Evolutionary conservation across 352 stramenopile species (phyloP).

Genomic region (Phytophthora nicotianae): DNA sequence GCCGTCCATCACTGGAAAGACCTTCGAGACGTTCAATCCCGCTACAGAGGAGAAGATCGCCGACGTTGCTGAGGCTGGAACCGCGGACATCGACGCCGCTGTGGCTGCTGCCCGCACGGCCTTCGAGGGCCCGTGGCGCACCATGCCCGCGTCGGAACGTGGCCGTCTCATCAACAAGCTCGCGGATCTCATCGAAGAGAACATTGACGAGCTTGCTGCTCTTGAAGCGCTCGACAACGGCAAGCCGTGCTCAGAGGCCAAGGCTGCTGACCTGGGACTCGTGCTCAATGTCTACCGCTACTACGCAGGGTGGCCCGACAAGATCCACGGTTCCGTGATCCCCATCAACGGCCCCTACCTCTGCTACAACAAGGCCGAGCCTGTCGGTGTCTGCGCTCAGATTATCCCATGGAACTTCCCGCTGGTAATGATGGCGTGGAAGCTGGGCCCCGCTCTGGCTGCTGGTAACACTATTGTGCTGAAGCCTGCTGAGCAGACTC

Average conservation of each 20-base stretch:
- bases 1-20: constrained; percentile 60
- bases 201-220: constrained; percentile 65
- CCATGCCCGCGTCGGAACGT: constrained; percentile 46
- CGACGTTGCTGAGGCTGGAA: constrained; percentile 59
- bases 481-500: constrained; percentile 95
- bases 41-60: constrained; percentile 82
- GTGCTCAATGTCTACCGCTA: constrained; percentile 91
- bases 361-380: constrained; percentile 75
- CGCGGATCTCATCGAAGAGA: constrained; percentile 60
- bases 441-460: constrained; percentile 89
- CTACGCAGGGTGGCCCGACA: constrained; percentile 92
- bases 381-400: constrained; percentile 91
- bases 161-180: constrained; percentile 54
- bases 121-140: constrained; percentile 74
- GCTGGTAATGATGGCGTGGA: constrained; percentile 95
- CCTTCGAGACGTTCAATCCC: constrained; percentile 85
- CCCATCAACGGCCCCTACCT: constrained; percentile 58
- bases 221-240: constrained; percentile 95
- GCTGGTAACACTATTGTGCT: constrained; percentile 93
- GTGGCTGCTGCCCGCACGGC: constrained; percentile 68
- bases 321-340: constrained; percentile 80
- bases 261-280: constrained; percentile 85
- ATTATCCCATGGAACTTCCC: constrained; percentile 70
- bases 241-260: constrained; percentile 91
- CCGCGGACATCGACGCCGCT: constrained; percentile 74